Percentiles rank a stretch among this genome's conserved stretches.
Evolutionary conservation across 768 basidiomycete genomes (phyloP).

Genomic region (Coprinopsis strossmayeri): DNA sequence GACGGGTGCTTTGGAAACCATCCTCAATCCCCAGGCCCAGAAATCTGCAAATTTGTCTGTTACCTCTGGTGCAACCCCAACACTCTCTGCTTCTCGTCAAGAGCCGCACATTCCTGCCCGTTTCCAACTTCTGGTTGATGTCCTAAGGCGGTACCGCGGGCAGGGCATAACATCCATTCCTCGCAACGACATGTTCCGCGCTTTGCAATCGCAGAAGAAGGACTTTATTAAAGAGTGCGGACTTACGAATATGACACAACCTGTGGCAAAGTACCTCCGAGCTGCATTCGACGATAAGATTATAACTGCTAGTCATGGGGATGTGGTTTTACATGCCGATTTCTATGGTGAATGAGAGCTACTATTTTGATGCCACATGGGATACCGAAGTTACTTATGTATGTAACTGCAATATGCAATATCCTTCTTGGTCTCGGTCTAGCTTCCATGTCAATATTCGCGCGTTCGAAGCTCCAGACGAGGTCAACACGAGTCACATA

Average conservation of each 20-base stretch:
- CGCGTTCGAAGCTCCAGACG: too few relatives aligned
- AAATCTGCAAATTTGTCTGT: neutral
- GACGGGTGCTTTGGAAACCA: too few relatives aligned
- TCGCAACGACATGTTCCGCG: neutral
- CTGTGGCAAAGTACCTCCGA: conserved; percentile 1
- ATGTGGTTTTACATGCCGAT: neutral
- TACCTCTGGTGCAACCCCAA: neutral
- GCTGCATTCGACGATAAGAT: neutral
- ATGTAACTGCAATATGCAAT: too few relatives aligned
- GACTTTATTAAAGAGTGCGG: neutral
- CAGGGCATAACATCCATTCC: neutral
- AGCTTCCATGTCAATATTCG: too few relatives aligned
- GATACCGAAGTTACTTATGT: too few relatives aligned
- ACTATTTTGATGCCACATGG: too few relatives aligned
- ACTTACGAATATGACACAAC: neutral
- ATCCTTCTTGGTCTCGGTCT: too few relatives aligned
- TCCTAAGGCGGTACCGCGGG: neutral
- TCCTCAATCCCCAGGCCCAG: too few relatives aligned
- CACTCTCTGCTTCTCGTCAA: neutral
- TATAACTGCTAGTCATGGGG: neutral
- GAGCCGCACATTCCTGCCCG: neutral
- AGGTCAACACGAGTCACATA: too few relatives aligned
- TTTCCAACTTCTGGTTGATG: neutral
- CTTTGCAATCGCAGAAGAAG: neutral
- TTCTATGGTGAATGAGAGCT: too few relatives aligned